Evolutionary conservation across 1,284 basidiomycete species (phyloP).

Genomic region (Sparassis latifolia): DNA sequence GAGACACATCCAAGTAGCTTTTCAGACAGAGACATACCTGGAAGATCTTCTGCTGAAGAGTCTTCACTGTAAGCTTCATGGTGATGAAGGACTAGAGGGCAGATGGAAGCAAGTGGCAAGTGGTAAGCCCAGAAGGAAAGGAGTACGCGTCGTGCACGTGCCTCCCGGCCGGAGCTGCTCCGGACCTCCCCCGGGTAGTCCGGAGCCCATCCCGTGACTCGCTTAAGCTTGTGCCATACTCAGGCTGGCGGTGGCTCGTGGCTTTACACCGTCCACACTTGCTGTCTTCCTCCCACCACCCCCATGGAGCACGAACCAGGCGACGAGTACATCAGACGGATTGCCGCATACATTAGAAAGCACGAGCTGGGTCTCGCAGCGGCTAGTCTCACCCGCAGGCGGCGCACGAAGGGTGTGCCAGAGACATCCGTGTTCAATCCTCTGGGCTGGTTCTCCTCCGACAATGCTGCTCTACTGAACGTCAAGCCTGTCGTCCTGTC

Average conservation of each 20-base stretch:
- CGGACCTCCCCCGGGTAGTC: no score
- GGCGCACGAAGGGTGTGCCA: constrained; percentile 37
- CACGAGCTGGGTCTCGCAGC: constrained; percentile 70
- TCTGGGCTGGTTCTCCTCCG: constrained; percentile 53
- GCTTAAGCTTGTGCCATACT: no score
- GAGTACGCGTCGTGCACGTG: constrained; percentile 18
- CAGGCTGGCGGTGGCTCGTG: no score
- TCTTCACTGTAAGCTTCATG: constrained; percentile 94
- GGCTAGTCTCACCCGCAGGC: constrained; percentile 43
- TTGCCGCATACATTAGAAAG: constrained; percentile 60
- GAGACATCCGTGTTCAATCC: constrained; percentile 46
- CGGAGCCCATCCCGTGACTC: no score
- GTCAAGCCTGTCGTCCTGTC: constrained; percentile 57
- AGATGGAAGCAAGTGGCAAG: constrained; percentile 3
- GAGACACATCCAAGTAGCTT: neutral
- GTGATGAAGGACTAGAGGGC: constrained; percentile 20
- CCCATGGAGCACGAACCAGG: constrained; percentile 60
- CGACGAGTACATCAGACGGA: constrained; percentile 66
- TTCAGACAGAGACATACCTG: constrained; percentile 34
- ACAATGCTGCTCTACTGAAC: constrained; percentile 26
- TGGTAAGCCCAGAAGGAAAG: neutral
- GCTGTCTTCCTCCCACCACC: neutral
- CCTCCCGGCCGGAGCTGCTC: neutral
- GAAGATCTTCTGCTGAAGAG: constrained; percentile 86
- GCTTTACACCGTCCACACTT: neutral